A percentile compares a stretch with the other conserved stretches of the same genome.
These are phyloP conservation scores for Puccinia hordei DNA, from an alignment of 1,284 basidiomycete genomes.

Conservation along the genomic window DNA sequence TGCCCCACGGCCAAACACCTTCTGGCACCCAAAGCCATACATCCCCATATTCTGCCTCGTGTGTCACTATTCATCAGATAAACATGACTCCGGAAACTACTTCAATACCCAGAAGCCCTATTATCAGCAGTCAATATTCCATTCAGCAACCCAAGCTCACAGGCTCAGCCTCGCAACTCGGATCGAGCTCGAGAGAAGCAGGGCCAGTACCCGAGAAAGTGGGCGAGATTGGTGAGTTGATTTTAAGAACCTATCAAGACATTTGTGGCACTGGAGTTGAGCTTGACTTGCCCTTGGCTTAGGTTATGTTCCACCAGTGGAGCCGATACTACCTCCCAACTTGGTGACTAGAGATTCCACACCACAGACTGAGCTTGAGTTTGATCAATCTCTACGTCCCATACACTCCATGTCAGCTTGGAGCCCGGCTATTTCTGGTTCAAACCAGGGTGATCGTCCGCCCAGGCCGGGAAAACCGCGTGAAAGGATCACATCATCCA, in stretches of 20 bases:
- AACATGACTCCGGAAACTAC: not conserved
- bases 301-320: conserved; percentile 14
- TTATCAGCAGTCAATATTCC: conserved; percentile 6
- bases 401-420: not conserved
- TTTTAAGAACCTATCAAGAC: too few species aligned
- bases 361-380: not conserved
- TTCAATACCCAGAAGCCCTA: conserved; percentile 3
- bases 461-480: not conserved
- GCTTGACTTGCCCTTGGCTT: not conserved
- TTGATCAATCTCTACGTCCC: not conserved
- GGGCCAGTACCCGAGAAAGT: conserved; percentile 43
- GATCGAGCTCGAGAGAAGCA: not conserved
- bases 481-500: not conserved
- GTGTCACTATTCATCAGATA: not conserved
- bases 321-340: conserved; percentile 1
- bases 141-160: conserved; percentile 1
- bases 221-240: conserved; percentile 37
- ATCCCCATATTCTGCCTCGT: not conserved
- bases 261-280: not conserved
- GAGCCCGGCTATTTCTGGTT: conserved; percentile 4
- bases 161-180: not conserved
- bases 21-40: not conserved
- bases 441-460: not conserved
- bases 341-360: not conserved
- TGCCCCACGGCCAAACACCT: not conserved